Conservation (phyloP, 306 rosid species). For the Malus domestica region DNA sequence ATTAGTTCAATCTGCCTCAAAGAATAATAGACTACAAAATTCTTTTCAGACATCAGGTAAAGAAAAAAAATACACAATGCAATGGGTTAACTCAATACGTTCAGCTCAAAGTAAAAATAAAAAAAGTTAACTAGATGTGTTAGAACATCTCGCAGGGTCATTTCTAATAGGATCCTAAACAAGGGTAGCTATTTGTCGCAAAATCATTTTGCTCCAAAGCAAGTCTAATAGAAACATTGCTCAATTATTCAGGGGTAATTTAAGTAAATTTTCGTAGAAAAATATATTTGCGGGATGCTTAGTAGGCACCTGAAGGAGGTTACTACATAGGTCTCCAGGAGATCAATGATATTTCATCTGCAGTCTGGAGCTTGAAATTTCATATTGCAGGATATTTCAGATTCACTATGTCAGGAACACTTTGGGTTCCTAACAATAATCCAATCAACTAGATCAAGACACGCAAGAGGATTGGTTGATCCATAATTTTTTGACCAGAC, state of each 20-base stretch:
- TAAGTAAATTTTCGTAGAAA: neutral
- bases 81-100: neutral
- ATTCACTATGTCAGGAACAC: constrained; percentile 16
- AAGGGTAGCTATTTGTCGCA: neutral
- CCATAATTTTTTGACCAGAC: neutral
- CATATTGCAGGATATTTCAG: constrained; percentile 10
- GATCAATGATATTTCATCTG: constrained; percentile 16
- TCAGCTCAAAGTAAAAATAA: neutral
- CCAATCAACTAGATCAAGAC: constrained; percentile 6
- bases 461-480: neutral
- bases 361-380: constrained; percentile 12
- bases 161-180: neutral
- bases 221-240: constrained; percentile 4
- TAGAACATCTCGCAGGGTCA: neutral
- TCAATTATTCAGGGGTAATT: constrained; percentile 1
- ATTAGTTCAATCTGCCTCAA: constrained; percentile 4
- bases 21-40: neutral
- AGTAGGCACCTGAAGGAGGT: constrained; percentile 15
- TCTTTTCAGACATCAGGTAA: neutral
- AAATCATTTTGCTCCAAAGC: constrained; percentile 8
- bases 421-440: constrained; percentile 10
- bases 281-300: neutral
- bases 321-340: constrained; percentile 14
- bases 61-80: neutral
- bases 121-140: neutral